Evolutionary conservation across 495 filamentous ascomycete species (phyloP).

Genomic region (Niebla homalea): DNA sequence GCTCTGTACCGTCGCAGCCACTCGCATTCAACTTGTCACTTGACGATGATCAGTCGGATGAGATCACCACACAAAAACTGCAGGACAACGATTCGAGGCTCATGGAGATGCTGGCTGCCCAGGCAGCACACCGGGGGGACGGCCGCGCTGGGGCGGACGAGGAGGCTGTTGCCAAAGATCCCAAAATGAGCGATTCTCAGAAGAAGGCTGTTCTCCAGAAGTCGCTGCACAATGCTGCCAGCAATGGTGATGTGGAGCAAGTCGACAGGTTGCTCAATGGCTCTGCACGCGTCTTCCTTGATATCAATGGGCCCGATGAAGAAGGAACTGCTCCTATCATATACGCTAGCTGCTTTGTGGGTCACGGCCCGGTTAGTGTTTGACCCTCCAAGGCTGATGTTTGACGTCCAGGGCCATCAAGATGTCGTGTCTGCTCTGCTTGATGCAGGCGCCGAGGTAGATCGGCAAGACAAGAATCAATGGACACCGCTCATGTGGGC

Average conservation of each 20-base stretch:
- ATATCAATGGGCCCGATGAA: conserved; percentile 83
- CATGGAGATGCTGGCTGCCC: conserved; percentile 92
- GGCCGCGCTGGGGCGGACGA: conserved; percentile 62
- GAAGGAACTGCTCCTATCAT: conserved; percentile 92
- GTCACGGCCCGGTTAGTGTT: conserved; percentile 22
- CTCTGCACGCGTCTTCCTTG: conserved; percentile 60
- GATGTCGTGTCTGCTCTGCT: conserved; percentile 75
- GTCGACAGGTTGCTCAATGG: conserved; percentile 66
- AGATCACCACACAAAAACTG: conserved; percentile 44
- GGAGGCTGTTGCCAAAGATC: conserved; percentile 59
- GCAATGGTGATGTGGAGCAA: conserved; percentile 82
- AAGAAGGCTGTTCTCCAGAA: conserved; percentile 75
- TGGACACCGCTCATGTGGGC: conserved; percentile 99
- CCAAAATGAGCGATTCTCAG: conserved; percentile 59
- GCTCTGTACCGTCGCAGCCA: conserved; percentile 69
- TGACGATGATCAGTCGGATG: conserved; percentile 53
- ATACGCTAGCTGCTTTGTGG: conserved; percentile 96
- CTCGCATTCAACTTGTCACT: conserved; percentile 73
- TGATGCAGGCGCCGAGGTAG: conserved; percentile 76
- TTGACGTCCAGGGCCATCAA: conserved; percentile 61
- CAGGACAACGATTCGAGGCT: conserved; percentile 75
- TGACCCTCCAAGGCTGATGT: conserved; percentile 8
- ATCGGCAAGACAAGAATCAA: conserved; percentile 86
- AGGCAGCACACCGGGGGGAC: conserved; percentile 67
- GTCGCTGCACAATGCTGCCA: conserved; percentile 86